Evolutionary conservation across 345 rosid species (phyloP), one percentile per base, ranked within the genome.

Genomic region (Mangifera indica): DNA sequence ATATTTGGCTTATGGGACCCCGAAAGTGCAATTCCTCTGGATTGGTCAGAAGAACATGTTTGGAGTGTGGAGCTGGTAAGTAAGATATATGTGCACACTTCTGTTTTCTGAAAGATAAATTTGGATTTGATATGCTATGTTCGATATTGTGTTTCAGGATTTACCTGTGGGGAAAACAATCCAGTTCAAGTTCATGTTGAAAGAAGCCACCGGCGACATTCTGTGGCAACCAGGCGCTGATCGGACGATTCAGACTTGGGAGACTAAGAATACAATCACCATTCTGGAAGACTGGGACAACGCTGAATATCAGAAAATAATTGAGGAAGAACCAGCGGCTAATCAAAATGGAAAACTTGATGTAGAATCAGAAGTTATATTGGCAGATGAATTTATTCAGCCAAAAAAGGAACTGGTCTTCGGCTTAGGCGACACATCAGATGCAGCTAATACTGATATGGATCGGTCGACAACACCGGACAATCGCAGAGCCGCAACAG

Each of bases 151-250:
- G 32, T 46, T n/a, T 17, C 74, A 94, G 98, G 92, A 92, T 56
- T 56, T 90, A 32, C 92, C 93, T 18, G 76, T 80, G 69, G 91
- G 86, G 34, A 78, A 76, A 69, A 60, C 88, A 57, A 78, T 89
- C 76, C 86, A 81, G 40, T 94, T 82, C 86, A 94, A 94, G 83
- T 84, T 94, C 79, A 69, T 94, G 46, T 79, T 90, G 10, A 90
- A 79, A 85, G 78, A 70, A 40, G 40, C n/a, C 2, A 62, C 66
- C 0, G 91, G 93, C 42, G 46, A 51, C 4, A 37, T 90, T 51
- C 67, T 78, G 63, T 93, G 98, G 98, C 97, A 93, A 78, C 93
- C 91, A 3, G 89, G 86, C 10, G 90, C 92, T 0, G 88, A 94
- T 81, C 80, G 98, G 72, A 66, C 73, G 42, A 63, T 91, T 53